Conservation (phyloP, 441 rosid species). For the Erysimum cheiri region DNA sequence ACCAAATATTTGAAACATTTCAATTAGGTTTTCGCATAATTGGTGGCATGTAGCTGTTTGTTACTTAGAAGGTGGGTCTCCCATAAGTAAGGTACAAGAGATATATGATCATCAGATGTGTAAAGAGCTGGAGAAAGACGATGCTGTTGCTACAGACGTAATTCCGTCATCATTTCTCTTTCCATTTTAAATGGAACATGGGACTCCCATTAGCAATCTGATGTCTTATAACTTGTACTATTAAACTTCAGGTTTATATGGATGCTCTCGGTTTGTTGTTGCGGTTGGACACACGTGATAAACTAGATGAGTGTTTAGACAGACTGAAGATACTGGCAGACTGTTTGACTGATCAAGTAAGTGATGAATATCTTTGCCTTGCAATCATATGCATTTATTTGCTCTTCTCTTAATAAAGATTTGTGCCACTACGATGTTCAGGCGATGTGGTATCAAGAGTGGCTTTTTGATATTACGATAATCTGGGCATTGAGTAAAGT, state of each 20-base stretch:
- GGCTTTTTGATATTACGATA: constrained; percentile 36
- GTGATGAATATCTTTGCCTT: not conserved
- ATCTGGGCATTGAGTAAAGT: constrained; percentile 39
- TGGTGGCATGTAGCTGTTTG: constrained; percentile 96
- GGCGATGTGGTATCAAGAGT: constrained; percentile 38
- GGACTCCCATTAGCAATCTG: not conserved
- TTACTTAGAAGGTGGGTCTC: constrained; percentile 81
- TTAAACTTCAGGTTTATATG: constrained; percentile 62
- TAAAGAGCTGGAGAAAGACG: constrained; percentile 69
- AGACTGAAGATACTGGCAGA: constrained; percentile 57
- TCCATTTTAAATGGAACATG: not conserved
- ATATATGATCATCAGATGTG: constrained; percentile 67
- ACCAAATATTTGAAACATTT: constrained; percentile 5
- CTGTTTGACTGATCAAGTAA: constrained; percentile 45
- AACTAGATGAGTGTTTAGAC: constrained; percentile 52
- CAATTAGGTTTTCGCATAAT: constrained; percentile 73
- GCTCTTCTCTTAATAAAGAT: not conserved
- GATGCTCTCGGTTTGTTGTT: constrained; percentile 77
- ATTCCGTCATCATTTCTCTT: constrained; percentile 17
- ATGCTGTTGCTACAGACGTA: constrained; percentile 61
- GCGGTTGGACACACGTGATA: constrained; percentile 60
- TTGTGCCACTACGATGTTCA: constrained; percentile 3
- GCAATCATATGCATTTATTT: not conserved
- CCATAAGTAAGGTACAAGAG: constrained; percentile 54
- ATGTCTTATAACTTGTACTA: not conserved